phyloP scores from a whole-genome alignment of 306 rosid genomes.

The Senna tora region DNA sequence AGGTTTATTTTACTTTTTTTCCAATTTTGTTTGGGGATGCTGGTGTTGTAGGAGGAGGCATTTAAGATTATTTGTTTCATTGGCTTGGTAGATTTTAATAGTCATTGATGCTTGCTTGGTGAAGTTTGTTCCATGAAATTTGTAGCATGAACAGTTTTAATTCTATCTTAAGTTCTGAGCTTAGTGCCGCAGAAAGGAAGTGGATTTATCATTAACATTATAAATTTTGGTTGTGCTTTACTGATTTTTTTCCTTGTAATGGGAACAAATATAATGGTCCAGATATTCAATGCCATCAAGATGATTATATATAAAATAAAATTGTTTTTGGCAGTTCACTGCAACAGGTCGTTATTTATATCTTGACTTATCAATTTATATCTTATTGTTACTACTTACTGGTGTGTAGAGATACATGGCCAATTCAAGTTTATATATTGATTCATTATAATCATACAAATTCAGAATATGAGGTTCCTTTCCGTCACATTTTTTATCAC shows the following conservation, averaged over 20 bases:
- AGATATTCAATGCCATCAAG: neutral
- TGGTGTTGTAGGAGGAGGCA: neutral
- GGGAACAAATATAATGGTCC: neutral
- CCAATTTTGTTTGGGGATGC: neutral
- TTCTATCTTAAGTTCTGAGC: too few species aligned
- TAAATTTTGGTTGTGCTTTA: too few species aligned
- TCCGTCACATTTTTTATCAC: neutral
- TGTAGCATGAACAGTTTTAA: too few species aligned
- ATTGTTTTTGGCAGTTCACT: neutral
- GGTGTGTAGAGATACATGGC: neutral
- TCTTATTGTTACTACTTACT: neutral
- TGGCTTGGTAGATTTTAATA: too few species aligned
- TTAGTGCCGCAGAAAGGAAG: too few species aligned
- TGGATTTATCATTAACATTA: too few species aligned
- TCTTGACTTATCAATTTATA: neutral
- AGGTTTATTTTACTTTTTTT: neutral
- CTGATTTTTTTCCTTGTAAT: too few species aligned
- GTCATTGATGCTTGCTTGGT: too few species aligned
- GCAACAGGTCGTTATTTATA: neutral
- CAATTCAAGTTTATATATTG: neutral
- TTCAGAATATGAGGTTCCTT: neutral
- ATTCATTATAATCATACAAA: conserved; percentile 1
- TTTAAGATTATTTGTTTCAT: too few species aligned
- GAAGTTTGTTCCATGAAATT: too few species aligned
- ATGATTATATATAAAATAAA: neutral